These are phyloP conservation scores for Candida succiphila DNA, from an alignment of 805 yeast species.

Conservation along the genomic window DNA sequence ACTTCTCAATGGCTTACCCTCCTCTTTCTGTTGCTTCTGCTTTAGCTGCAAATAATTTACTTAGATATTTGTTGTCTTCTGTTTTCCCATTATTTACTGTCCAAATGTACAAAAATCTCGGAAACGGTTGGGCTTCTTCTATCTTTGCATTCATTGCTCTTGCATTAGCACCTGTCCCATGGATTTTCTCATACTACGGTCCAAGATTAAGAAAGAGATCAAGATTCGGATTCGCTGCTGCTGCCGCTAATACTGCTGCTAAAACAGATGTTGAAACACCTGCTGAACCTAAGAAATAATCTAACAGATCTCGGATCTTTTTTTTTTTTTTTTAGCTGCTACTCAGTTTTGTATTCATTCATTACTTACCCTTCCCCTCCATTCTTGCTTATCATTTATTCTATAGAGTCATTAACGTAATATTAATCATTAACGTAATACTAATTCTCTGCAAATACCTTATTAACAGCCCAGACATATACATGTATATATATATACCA, in stretches of 20 bases:
- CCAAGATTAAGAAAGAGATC: constrained; percentile 43
- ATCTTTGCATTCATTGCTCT: constrained; percentile 56
- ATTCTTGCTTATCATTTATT: too few species aligned
- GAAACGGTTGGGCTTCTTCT: constrained; percentile 74
- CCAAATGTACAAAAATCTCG: constrained; percentile 69
- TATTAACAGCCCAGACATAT: too few species aligned
- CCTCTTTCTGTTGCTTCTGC: constrained; percentile 79
- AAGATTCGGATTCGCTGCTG: constrained; percentile 49
- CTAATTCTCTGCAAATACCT: too few species aligned
- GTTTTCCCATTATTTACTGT: constrained; percentile 79
- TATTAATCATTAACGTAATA: too few species aligned
- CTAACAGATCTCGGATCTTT: too few species aligned
- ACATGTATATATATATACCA: too few species aligned
- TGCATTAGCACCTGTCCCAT: constrained; percentile 67
- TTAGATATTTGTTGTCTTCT: constrained; percentile 66
- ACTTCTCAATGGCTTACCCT: constrained; percentile 64
- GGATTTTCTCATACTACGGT: constrained; percentile 55
- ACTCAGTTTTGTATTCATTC: too few species aligned
- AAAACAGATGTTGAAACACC: neutral
- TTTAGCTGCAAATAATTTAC: constrained; percentile 76
- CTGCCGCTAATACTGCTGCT: constrained; percentile 10
- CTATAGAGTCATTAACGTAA: too few species aligned
- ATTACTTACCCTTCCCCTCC: too few species aligned
- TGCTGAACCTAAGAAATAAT: neutral
- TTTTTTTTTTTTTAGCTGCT: too few species aligned